Evolutionary conservation across 2,329 filamentous ascomycete genomes (phyloP).

Genomic region (Metarhizium robertsii): DNA sequence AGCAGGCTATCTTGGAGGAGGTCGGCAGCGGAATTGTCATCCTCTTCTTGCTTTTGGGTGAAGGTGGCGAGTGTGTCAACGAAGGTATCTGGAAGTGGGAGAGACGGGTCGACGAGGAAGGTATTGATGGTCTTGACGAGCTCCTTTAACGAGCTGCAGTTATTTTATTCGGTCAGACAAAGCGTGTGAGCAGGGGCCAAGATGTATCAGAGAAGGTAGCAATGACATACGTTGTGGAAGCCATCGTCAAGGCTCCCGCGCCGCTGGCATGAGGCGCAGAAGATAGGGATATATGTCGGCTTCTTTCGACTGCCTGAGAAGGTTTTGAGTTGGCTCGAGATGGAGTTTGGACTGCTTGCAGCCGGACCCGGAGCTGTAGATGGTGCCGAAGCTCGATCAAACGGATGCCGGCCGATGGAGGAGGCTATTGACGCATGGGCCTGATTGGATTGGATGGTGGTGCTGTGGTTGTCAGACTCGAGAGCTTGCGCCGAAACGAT

Average conservation of each 20-base stretch:
- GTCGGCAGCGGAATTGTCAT: conserved; percentile 60
- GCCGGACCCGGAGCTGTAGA: background rate
- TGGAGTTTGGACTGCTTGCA: background rate
- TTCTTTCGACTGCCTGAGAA: background rate
- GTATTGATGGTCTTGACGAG: conserved; percentile 46
- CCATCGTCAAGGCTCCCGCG: conserved; percentile 9
- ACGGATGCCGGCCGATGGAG: background rate
- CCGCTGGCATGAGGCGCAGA: conserved; percentile 1
- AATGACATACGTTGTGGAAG: conserved; percentile 17
- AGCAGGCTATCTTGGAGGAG: conserved; percentile 66
- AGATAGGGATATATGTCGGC: background rate
- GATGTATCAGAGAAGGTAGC: background rate
- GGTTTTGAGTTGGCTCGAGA: background rate
- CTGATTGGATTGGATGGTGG: background rate
- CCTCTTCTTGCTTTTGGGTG: conserved; percentile 55
- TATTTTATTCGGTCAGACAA: conserved; percentile 1
- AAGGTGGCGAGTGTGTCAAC: conserved; percentile 54
- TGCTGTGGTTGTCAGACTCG: background rate
- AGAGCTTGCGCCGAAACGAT: background rate
- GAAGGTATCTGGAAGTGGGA: conserved; percentile 60
- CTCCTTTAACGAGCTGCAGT: conserved; percentile 47
- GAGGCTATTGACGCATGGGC: background rate
- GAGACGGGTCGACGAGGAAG: conserved; percentile 36
- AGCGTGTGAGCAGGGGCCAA: background rate
- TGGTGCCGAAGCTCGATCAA: background rate